phyloP scores from a whole-genome alignment of 768 basidiomycete genomes.

The Nidularia pulvinata region DNA sequence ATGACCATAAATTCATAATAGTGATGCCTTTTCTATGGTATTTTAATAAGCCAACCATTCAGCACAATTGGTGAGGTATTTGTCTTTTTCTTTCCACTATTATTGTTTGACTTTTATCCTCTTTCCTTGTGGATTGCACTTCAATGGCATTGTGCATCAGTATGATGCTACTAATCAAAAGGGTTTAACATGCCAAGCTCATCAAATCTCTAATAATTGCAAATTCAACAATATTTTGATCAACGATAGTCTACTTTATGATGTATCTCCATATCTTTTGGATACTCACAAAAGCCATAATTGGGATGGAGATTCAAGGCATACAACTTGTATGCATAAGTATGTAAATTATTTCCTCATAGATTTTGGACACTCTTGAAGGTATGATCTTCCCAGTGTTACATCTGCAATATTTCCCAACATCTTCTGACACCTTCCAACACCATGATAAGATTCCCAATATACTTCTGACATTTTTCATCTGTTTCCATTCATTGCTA shows the following conservation, averaged over 20 bases:
- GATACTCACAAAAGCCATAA: neutral
- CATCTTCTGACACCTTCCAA: no score
- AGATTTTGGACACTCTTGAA: constrained; percentile 18
- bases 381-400: neutral
- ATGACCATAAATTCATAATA: no score
- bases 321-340: constrained; percentile 8
- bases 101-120: no score
- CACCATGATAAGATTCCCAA: no score
- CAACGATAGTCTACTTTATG: constrained; percentile 5
- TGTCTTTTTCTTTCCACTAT: no score
- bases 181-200: constrained; percentile 8
- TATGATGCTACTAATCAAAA: neutral
- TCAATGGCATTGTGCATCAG: constrained; percentile 13
- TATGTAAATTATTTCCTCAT: constrained; percentile 23
- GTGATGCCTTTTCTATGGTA: no score
- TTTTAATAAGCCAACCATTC: no score
- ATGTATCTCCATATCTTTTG: constrained; percentile 6
- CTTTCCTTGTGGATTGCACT: constrained; percentile 6
- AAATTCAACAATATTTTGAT: neutral
- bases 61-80: no score
- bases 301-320: constrained; percentile 6
- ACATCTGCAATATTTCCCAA: no score
- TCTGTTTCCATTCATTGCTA: no score
- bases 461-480: no score
- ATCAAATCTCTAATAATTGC: constrained; percentile 15